Conservation (phyloP, 1,139 yeast species). For the Yamadazyma membranifaciens region DNA sequence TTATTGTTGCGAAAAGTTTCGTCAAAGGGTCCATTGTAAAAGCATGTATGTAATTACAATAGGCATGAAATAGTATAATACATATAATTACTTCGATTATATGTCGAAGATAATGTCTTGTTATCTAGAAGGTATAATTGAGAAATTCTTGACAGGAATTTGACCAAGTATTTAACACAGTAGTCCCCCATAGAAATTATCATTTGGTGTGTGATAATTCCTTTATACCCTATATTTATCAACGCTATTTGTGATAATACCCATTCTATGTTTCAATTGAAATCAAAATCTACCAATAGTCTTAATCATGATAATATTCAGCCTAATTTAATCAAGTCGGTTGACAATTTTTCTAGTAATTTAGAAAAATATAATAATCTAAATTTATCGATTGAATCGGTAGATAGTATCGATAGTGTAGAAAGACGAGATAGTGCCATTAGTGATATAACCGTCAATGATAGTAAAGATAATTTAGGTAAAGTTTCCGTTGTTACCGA, state of each 20-base stretch:
- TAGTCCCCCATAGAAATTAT: too few species aligned
- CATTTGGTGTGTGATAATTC: not conserved
- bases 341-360: conserved; percentile 9
- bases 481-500: conserved; percentile 1
- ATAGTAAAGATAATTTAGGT: conserved; percentile 13
- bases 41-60: not conserved
- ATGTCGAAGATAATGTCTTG: too few species aligned
- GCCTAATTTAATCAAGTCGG: conserved; percentile 12
- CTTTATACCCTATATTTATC: not conserved
- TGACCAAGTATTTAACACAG: too few species aligned
- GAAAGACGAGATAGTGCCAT: conserved; percentile 18
- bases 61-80: not conserved
- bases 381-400: conserved; percentile 15
- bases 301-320: conserved; percentile 15
- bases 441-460: conserved; percentile 16
- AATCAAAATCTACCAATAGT: conserved; percentile 16
- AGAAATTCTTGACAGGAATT: too few species aligned
- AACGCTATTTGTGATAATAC: too few species aligned
- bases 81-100: not conserved
- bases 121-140: too few species aligned
- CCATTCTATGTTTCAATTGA: conserved; percentile 14
- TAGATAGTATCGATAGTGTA: conserved; percentile 14
- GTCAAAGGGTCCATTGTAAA: not conserved
- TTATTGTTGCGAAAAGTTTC: too few species aligned
- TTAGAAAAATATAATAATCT: conserved; percentile 16